phyloP scores from a whole-genome alignment of 83 land plant species.

The Larix sibirica region DNA sequence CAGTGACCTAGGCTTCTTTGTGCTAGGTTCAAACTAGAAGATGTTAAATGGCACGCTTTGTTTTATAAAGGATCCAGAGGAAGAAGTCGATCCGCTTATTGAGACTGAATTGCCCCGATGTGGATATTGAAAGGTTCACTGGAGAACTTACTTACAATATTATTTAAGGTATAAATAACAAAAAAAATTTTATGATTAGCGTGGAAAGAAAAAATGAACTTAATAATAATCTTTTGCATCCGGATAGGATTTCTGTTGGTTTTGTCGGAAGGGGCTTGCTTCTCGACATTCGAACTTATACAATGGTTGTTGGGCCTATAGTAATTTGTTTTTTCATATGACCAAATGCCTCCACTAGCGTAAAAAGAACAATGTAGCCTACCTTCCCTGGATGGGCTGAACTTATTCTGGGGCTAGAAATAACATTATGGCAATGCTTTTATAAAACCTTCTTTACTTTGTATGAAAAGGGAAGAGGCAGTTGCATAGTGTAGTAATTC shows the following conservation, averaged over 20 bases:
- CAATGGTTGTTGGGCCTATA: neutral
- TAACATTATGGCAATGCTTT: neutral
- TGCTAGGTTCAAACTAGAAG: no score
- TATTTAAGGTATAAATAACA: no score
- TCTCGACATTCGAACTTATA: neutral
- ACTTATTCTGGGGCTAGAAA: neutral
- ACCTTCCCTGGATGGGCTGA: neutral
- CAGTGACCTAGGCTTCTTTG: no score
- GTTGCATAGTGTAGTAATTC: no score
- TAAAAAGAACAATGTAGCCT: neutral
- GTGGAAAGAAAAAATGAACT: neutral
- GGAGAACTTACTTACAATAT: no score
- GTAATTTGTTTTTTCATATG: neutral
- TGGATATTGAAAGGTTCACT: no score
- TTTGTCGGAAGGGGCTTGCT: neutral
- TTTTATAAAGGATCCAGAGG: no score
- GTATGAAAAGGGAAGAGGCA: neutral
- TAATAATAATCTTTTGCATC: neutral
- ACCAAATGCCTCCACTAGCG: neutral
- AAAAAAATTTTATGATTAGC: neutral
- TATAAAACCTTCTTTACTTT: neutral
- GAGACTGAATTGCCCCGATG: no score
- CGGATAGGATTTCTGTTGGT: neutral
- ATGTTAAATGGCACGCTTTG: no score
- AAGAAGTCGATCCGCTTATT: no score